Percentiles rank a stretch among this genome's conserved stretches.
Conservation (phyloP, 176 grass and related monocot genomes). For the Rhynchospora breviuscula region DNA sequence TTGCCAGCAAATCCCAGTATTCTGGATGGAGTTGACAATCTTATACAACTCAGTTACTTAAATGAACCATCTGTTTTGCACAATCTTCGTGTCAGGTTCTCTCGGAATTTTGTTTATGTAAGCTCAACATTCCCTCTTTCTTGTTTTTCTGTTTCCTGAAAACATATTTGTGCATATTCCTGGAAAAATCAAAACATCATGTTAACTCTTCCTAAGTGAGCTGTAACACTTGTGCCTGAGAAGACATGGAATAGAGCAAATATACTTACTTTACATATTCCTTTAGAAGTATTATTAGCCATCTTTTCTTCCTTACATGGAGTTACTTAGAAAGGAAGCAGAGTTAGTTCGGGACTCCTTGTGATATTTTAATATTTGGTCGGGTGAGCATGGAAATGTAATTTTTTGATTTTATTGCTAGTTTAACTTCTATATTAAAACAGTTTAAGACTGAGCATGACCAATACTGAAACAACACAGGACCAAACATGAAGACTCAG, state of each 20-base stretch:
- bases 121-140: constrained; percentile 23
- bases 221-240: background rate
- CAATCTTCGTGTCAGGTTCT: constrained; percentile 73
- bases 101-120: constrained; percentile 76
- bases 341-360: background rate
- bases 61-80: constrained; percentile 87
- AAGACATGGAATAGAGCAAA: background rate
- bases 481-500: background rate
- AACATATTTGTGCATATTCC: background rate
- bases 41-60: constrained; percentile 93
- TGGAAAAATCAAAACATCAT: constrained; percentile 2
- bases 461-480: background rate
- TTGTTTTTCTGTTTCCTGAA: background rate
- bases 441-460: background rate
- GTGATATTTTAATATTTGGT: background rate
- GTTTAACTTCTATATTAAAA: background rate
- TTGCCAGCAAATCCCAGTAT: constrained; percentile 84
- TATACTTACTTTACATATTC: background rate
- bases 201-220: background rate
- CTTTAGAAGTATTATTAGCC: background rate
- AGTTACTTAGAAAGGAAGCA: background rate
- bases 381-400: background rate
- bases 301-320: background rate
- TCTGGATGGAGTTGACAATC: constrained; percentile 91
- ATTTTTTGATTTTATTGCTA: background rate